These are phyloP conservation scores for Chalaropsis thielavioides DNA, from an alignment of 2,329 filamentous ascomycete genomes.

Conservation along the genomic window DNA sequence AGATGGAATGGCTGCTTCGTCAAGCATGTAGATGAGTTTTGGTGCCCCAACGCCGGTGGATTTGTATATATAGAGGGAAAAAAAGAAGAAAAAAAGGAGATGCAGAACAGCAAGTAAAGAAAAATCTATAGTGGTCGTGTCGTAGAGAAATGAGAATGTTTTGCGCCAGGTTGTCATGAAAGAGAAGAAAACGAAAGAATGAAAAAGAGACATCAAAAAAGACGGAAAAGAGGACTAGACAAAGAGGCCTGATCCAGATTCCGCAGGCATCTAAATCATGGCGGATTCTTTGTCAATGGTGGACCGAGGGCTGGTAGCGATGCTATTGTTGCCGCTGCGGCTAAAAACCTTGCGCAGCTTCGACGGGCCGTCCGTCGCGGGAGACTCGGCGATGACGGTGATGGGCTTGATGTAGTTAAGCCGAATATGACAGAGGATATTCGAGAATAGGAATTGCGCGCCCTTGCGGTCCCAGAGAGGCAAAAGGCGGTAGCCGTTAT, in stretches of 20 bases:
- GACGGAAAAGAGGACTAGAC: slow-evolving; percentile 6
- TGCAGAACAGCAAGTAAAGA: slow-evolving; percentile 6
- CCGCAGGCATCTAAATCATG: slow-evolving; percentile 37
- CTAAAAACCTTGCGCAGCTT: slow-evolving; percentile 48
- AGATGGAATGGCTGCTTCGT: background rate
- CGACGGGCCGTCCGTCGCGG: slow-evolving; percentile 25
- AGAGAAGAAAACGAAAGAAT: slow-evolving; percentile 19
- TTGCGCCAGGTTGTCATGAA: slow-evolving; percentile 16
- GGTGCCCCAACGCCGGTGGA: background rate
- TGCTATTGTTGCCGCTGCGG: slow-evolving; percentile 24
- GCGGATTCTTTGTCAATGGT: slow-evolving; percentile 35
- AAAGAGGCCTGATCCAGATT: too few species aligned
- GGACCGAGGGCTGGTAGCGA: slow-evolving; percentile 36
- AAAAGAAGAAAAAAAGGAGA: background rate
- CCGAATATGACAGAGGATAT: slow-evolving; percentile 78
- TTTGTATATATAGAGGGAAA: background rate
- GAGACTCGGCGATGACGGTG: slow-evolving; percentile 31
- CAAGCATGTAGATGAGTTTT: slow-evolving; percentile 1
- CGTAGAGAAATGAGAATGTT: background rate
- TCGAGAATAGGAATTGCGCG: slow-evolving; percentile 88
- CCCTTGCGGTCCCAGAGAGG: slow-evolving; percentile 79
- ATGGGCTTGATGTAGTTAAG: slow-evolving; percentile 44
- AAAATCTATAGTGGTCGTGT: slow-evolving; percentile 17
- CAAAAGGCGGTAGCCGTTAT: slow-evolving; percentile 83
- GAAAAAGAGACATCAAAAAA: slow-evolving; percentile 20